Conservation (phyloP, 2,329 filamentous ascomycete genomes). For the Trichophyton verrucosum region DNA sequence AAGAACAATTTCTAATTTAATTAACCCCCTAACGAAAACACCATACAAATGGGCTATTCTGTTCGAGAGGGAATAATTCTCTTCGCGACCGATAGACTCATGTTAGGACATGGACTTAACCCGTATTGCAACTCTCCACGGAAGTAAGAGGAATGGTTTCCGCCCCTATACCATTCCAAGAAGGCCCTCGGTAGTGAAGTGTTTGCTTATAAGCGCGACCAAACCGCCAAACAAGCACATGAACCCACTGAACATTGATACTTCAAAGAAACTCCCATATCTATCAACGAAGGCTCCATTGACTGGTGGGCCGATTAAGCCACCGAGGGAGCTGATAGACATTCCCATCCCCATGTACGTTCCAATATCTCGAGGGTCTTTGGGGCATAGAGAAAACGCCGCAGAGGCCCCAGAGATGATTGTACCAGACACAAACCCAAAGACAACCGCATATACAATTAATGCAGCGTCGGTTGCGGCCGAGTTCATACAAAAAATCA, state of each 20-base stretch:
- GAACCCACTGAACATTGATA: conserved; percentile 28
- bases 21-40: too few species aligned
- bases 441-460: conserved; percentile 17
- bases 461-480: conserved; percentile 23
- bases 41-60: too few species aligned
- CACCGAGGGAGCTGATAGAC: conserved; percentile 30
- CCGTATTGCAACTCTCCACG: too few species aligned
- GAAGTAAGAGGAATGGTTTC: too few species aligned
- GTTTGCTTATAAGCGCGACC: conserved; percentile 5
- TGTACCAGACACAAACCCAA: too few species aligned
- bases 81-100: too few species aligned
- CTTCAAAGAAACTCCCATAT: conserved; percentile 30
- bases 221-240: conserved; percentile 8
- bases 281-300: conserved; percentile 34
- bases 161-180: conserved; percentile 2
- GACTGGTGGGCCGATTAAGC: conserved; percentile 38
- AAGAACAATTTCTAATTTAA: too few species aligned
- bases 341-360: conserved; percentile 10
- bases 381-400: too few species aligned
- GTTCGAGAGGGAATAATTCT: too few species aligned
- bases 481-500: conserved; percentile 21
- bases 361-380: neutral
- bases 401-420: too few species aligned
- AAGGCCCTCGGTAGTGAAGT: neutral
- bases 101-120: too few species aligned